phyloP scores from a whole-genome alignment of 352 stramenopile species.

The Aphanomyces invadans region DNA sequence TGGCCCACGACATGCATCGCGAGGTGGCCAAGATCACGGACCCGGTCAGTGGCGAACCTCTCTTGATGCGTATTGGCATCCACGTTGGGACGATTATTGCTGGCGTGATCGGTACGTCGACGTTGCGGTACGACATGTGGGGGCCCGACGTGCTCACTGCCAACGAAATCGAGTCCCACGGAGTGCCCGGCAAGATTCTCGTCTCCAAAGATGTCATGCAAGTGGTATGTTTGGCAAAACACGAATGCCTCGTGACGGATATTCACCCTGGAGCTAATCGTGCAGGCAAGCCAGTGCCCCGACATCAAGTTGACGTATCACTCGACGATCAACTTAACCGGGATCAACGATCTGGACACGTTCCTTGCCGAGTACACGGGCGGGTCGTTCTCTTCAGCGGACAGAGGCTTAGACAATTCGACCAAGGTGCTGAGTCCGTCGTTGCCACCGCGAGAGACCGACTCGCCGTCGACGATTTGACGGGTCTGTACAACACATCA shows the following conservation, averaged over 20 bases:
- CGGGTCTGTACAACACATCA: too few species aligned
- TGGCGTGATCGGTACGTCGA: constrained; percentile 78
- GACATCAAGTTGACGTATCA: constrained; percentile 77
- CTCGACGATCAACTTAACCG: constrained; percentile 68
- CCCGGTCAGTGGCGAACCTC: constrained; percentile 66
- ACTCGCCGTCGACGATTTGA: too few species aligned
- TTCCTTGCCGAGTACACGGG: constrained; percentile 48
- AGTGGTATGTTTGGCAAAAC: constrained; percentile 39
- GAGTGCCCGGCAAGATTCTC: constrained; percentile 68
- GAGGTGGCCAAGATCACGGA: constrained; percentile 76
- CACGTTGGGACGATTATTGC: constrained; percentile 84
- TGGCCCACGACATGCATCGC: constrained; percentile 83
- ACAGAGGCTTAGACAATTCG: neutral
- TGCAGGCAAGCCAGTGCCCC: constrained; percentile 24
- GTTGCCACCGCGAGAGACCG: too few species aligned
- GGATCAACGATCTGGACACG: constrained; percentile 70
- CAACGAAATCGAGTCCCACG: constrained; percentile 81
- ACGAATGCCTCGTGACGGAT: neutral
- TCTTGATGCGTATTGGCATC: constrained; percentile 85
- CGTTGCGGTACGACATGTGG: constrained; percentile 86
- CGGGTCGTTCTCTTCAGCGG: neutral
- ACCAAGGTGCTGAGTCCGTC: too few species aligned
- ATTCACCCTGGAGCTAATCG: neutral
- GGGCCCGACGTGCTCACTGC: constrained; percentile 70
- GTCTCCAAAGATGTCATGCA: constrained; percentile 74